A percentile compares a stretch with the other conserved stretches of the same genome.
phyloP scores from a whole-genome alignment of 1,284 basidiomycete genomes.

The Psilocybe mexicana region DNA sequence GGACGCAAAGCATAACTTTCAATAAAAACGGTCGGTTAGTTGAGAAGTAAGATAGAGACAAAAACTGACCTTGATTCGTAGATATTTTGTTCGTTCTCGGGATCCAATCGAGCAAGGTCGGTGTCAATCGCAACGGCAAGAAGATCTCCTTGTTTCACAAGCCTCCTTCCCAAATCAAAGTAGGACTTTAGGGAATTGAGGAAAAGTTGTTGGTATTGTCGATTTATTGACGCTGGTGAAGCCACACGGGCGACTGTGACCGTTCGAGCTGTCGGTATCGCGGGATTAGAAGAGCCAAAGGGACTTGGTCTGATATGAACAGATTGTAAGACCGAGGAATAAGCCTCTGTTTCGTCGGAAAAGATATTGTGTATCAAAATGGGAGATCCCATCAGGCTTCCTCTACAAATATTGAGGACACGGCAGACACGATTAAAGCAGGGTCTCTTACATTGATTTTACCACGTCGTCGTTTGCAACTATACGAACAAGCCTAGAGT shows the following conservation, averaged over 20 bases:
- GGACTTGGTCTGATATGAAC: slow-evolving; percentile 50
- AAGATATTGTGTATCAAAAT: slow-evolving; percentile 58
- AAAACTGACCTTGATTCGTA: not conserved
- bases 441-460: slow-evolving; percentile 15
- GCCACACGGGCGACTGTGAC: slow-evolving; percentile 85
- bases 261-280: slow-evolving; percentile 70
- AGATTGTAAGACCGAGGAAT: slow-evolving; percentile 16
- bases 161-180: slow-evolving; percentile 58
- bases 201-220: slow-evolving; percentile 72
- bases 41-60: not conserved
- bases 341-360: slow-evolving; percentile 24
- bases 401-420: slow-evolving; percentile 31
- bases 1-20: slow-evolving; percentile 16
- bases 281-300: slow-evolving; percentile 54
- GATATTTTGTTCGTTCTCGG: slow-evolving; percentile 24
- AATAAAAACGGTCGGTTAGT: not conserved
- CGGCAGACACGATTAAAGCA: not conserved
- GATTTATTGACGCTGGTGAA: slow-evolving; percentile 77
- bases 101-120: slow-evolving; percentile 40
- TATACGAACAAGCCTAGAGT: slow-evolving; percentile 57
- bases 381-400: slow-evolving; percentile 49
- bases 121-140: slow-evolving; percentile 73
- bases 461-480: slow-evolving; percentile 20
- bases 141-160: slow-evolving; percentile 83
- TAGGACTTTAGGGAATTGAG: slow-evolving; percentile 68